These are phyloP conservation scores for Cyclotella cryptica DNA, from an alignment of 108 stramenopile species.

Conservation along the genomic window DNA sequence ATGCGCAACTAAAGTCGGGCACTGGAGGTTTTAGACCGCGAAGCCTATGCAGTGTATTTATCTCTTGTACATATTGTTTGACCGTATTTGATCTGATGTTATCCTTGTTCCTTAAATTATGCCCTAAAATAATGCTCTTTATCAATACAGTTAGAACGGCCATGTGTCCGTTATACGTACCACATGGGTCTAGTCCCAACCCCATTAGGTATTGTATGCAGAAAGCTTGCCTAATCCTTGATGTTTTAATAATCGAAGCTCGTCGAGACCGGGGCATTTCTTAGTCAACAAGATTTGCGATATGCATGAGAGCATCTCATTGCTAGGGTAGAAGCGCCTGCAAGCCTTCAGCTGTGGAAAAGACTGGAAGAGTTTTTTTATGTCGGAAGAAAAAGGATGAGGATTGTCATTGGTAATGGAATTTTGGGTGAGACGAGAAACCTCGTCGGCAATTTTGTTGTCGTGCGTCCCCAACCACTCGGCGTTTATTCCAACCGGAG, in stretches of 20 bases:
- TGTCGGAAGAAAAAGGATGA: neutral
- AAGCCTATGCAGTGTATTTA: slow-evolving; percentile 1
- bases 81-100: neutral
- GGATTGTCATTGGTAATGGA: neutral
- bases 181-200: neutral
- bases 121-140: neutral
- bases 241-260: slow-evolving; percentile 1
- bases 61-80: neutral
- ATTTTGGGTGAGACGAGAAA: neutral
- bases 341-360: slow-evolving; percentile 18
- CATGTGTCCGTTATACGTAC: neutral
- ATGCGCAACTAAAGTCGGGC: too few species aligned
- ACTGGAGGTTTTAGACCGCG: neutral
- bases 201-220: neutral
- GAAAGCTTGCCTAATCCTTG: slow-evolving; percentile 23
- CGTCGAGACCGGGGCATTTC: neutral
- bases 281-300: slow-evolving; percentile 7
- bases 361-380: neutral
- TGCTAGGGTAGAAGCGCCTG: neutral
- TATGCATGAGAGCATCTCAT: slow-evolving; percentile 5
- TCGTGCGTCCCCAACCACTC: slow-evolving; percentile 7
- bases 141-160: neutral
- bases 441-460: slow-evolving; percentile 19
- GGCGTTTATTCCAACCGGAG: slow-evolving; percentile 5
- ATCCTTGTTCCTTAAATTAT: neutral